Evolutionary conservation across 345 rosid species (phyloP), one percentile per base, ranked within the genome.

Genomic region (Citrus sinensis): DNA sequence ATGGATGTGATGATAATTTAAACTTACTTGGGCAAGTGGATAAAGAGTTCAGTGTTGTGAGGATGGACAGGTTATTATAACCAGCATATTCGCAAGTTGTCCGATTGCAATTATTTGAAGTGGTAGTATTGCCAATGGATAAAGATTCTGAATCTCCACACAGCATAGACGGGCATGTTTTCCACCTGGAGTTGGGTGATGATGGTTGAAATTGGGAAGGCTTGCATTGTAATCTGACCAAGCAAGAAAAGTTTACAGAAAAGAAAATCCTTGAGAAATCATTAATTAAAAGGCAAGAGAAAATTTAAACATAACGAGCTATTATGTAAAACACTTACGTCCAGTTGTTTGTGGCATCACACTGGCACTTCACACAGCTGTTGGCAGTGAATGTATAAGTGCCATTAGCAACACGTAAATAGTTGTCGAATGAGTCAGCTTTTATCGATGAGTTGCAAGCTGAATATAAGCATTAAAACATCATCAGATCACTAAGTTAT

Each of bases 11-110:
- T 42, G 42, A 39, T 19, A 58, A 63, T 67, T 59, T 81, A 76
- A 51, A 85, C 87, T 72, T 83, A 86, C 88, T 77, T 14, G 88
- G 49, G 66, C 93, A 90, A 49, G 87, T 82, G 2, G 90, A 68
- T 20, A 51, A 59, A 30, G 88, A 84, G 60, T 72, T 61, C 17
- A 80, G 84, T 20, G 70, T 70, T 10, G 95, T 84, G 62, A 85
- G 46, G 83, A 97, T 88, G 74, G 72, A 75, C 76, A 83, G 79
- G 63, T 61, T 80, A 7, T 71, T 67, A 83, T 80, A 93, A 49
- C 98, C 98, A 66, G 94, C 87, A 68, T 97, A 97, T 54, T 89
- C 76, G 55, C 98, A 94, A 24, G 88, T 71, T 19, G 90, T 76
- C 32, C 42, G 78, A 73, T 60, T 82, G 75, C 97, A 94, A 58